A percentile compares a stretch with the other conserved stretches of the same genome.
phyloP scores from a whole-genome alignment of 495 filamentous ascomycete species.

The Penicillium egyptiacum region DNA sequence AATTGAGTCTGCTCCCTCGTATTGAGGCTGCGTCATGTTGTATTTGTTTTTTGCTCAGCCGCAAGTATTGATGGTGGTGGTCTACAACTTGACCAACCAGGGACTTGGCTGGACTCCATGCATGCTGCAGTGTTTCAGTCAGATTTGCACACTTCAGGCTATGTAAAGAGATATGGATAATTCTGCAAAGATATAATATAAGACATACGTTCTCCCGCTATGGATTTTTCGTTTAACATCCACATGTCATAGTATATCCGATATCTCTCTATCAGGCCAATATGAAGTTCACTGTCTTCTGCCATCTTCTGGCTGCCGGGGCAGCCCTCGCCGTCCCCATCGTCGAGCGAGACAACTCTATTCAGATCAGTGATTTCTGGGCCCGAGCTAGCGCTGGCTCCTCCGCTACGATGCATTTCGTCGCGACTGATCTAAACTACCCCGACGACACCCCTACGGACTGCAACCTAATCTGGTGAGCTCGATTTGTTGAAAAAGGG shows the following conservation, averaged over 20 bases:
- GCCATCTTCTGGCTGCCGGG: conserved; percentile 21
- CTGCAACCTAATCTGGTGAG: conserved; percentile 32
- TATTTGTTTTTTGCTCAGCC: background rate
- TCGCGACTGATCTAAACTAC: conserved; percentile 27
- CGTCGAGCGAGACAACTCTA: conserved; percentile 6
- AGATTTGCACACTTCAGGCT: background rate
- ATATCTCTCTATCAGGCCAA: conserved; percentile 2
- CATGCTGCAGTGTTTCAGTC: conserved; percentile 1
- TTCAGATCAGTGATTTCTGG: conserved; percentile 26
- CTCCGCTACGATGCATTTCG: conserved; percentile 24
- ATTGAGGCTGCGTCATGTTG: background rate
- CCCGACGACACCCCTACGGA: conserved; percentile 30
- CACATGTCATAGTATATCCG: background rate
- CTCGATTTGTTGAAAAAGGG: background rate
- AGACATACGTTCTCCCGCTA: too few species aligned
- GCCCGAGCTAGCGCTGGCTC: background rate
- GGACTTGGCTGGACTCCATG: background rate
- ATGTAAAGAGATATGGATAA: background rate
- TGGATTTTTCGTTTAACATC: background rate
- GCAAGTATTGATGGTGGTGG: background rate
- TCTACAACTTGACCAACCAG: background rate
- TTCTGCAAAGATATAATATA: too few species aligned
- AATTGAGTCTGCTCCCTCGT: background rate
- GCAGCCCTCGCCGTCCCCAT: conserved; percentile 22
- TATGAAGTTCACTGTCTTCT: conserved; percentile 24